Conservation (phyloP, 768 basidiomycete genomes). For the Trametes villosa region DNA sequence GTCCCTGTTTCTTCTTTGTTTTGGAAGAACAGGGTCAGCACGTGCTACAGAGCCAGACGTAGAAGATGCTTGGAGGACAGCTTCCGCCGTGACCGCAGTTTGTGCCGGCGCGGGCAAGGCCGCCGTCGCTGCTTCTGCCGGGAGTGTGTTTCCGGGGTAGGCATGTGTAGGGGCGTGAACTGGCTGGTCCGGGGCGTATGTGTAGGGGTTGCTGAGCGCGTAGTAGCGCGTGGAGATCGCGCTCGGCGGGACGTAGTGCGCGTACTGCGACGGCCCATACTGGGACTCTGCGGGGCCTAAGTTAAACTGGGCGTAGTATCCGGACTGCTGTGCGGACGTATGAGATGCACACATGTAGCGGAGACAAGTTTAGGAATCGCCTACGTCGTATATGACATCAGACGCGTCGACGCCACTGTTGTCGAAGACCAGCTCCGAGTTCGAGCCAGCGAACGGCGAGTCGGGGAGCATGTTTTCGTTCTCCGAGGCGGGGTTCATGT, state of each 20-base stretch:
- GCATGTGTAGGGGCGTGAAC: neutral
- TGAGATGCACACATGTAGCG: neutral
- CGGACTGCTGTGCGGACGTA: neutral
- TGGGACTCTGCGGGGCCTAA: neutral
- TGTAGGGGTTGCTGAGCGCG: conserved; percentile 15
- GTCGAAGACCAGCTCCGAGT: neutral
- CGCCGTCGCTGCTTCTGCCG: neutral
- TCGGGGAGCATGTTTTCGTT: neutral
- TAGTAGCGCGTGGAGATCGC: conserved; percentile 19
- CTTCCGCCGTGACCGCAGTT: neutral
- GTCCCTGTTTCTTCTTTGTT: conserved; percentile 28
- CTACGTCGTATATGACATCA: neutral
- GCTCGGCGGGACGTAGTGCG: conserved; percentile 14
- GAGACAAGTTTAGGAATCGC: neutral
- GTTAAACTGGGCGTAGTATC: neutral
- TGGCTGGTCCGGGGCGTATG: neutral
- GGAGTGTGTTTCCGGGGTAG: neutral
- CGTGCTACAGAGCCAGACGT: conserved; percentile 4
- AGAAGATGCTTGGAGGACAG: neutral
- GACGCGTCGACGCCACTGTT: neutral
- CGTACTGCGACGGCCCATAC: neutral
- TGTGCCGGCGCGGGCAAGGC: neutral
- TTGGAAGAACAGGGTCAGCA: conserved; percentile 21
- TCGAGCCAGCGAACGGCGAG: neutral
- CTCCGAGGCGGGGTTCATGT: neutral